Base-by-base conservation (phyloP, 2,329 filamentous ascomycete genomes). In the Ophiostoma triangulosporum region DNA sequence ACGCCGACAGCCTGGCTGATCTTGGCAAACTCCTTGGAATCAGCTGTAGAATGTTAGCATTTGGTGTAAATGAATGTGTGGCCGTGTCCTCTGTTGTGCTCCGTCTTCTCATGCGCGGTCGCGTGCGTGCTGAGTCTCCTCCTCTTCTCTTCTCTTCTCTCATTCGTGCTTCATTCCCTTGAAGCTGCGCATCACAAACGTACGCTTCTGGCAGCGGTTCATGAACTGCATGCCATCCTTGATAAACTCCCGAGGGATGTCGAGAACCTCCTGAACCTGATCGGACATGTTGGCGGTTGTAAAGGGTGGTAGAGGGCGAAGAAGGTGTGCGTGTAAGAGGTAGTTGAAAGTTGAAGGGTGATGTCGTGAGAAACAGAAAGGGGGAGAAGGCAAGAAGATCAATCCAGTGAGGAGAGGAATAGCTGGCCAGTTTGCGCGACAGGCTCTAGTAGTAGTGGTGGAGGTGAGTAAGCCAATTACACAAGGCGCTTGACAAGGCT, bases 211-310 rank as follows among this genome's bases (percentile, higher is more conserved):
- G 73, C 77, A 80, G 62, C 75, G 70, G 69, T 74, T 75, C 65
- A 81, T 70, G 69, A 82, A 82, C 61, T 80, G 77, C 56, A 77
- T 71, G 64, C 78, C 78, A 57, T 81, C 78, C 64, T 70, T 75
- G 64, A 81, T 65, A 66, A 84, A 84, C 68, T 84, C 79, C 65
- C 73, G 72, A 62, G 81, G 81, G 65, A 81, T 75, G 60, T 87
- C 83, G 65, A 84, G 76, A 63, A 87, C 71, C 65, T 86, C 81
- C 68, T 84, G 80, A 62, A 86, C 68, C 67, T 83, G 76, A 66
- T 85, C 83, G 68, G 80, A 75, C 78, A 81, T 81, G 64, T 61
- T 70, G 66, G 32, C 32, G 49, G 48, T n/a, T 29, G 38, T 50
- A n/a, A 29, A 49, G 27, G 29, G 40, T n/a, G 35, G 15, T 31